Percentiles rank a stretch among this genome's conserved stretches.
Conservation (phyloP, 2,329 filamentous ascomycete species). For the Zymoseptoria brevis region DNA sequence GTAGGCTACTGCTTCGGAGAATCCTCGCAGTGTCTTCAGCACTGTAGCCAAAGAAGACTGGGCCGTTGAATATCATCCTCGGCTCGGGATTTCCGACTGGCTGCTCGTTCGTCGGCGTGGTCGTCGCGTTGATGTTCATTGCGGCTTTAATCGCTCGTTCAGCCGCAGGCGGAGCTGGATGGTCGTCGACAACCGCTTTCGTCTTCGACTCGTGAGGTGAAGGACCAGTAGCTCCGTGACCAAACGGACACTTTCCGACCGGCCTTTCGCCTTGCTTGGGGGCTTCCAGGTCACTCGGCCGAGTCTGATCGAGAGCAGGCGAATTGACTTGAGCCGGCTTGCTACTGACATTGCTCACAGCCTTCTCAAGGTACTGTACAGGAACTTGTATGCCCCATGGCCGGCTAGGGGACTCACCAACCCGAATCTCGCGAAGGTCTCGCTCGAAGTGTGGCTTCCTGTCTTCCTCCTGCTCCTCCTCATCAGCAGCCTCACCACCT, state of each 20-base stretch:
- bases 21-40: conserved; percentile 73
- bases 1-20: conserved; percentile 45
- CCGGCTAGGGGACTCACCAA: conserved; percentile 85
- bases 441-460: conserved; percentile 73
- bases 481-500: conserved; percentile 31
- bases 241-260: conserved; percentile 18
- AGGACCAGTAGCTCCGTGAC: conserved; percentile 9
- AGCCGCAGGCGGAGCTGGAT: not conserved
- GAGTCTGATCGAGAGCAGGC: conserved; percentile 30
- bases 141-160: not conserved
- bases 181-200: not conserved
- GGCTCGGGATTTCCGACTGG: conserved; percentile 33
- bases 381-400: conserved; percentile 90
- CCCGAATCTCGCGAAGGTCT: conserved; percentile 77
- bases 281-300: conserved; percentile 3
- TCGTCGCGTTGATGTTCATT: not conserved
- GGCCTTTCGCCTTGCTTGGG: conserved; percentile 6
- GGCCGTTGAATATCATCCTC: conserved; percentile 82
- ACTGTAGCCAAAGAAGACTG: conserved; percentile 87
- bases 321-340: conserved; percentile 45
- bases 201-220: not conserved
- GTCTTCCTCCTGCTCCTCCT: conserved; percentile 45
- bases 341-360: conserved; percentile 32
- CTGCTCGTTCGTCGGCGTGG: not conserved
- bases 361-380: conserved; percentile 36